Conservation (phyloP, 2,329 filamentous ascomycete species). For the Exophiala sideris region DNA sequence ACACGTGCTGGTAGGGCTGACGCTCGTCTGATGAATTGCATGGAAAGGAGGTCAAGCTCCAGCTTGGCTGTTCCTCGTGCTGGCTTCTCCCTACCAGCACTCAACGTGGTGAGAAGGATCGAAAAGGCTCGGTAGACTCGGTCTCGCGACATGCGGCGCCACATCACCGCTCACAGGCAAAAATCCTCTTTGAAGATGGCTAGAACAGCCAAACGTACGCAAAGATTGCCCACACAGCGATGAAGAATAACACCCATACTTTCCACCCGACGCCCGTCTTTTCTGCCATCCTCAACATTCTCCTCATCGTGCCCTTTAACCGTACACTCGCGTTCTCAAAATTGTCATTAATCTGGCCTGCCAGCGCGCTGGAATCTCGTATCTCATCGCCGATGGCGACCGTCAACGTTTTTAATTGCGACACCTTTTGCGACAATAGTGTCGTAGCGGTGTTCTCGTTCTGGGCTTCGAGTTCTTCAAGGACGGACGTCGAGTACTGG, state of each 20-base stretch:
- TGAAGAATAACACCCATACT: slow-evolving; percentile 88
- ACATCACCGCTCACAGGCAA: neutral
- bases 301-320: slow-evolving; percentile 88
- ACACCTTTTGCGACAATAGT: slow-evolving; percentile 27
- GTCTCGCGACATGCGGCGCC: neutral
- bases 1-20: too few species aligned
- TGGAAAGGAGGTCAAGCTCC: too few species aligned
- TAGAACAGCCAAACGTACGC: slow-evolving; percentile 89
- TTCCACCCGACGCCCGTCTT: slow-evolving; percentile 94
- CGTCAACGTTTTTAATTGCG: slow-evolving; percentile 63
- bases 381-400: slow-evolving; percentile 94
- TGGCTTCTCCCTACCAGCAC: too few species aligned
- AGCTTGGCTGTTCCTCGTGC: too few species aligned
- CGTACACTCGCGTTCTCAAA: slow-evolving; percentile 82
- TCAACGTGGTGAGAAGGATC: too few species aligned
- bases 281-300: slow-evolving; percentile 95
- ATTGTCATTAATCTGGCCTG: slow-evolving; percentile 92
- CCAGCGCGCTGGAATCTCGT: slow-evolving; percentile 78
- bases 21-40: too few species aligned
- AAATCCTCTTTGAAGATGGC: slow-evolving; percentile 23
- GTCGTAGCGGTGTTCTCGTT: slow-evolving; percentile 72
- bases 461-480: slow-evolving; percentile 92
- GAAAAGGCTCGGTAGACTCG: neutral
- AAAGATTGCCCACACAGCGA: slow-evolving; percentile 77
- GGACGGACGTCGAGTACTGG: slow-evolving; percentile 86